phyloP scores from a whole-genome alignment of 2,329 filamentous ascomycete genomes.

The Diplodia sapinea region DNA sequence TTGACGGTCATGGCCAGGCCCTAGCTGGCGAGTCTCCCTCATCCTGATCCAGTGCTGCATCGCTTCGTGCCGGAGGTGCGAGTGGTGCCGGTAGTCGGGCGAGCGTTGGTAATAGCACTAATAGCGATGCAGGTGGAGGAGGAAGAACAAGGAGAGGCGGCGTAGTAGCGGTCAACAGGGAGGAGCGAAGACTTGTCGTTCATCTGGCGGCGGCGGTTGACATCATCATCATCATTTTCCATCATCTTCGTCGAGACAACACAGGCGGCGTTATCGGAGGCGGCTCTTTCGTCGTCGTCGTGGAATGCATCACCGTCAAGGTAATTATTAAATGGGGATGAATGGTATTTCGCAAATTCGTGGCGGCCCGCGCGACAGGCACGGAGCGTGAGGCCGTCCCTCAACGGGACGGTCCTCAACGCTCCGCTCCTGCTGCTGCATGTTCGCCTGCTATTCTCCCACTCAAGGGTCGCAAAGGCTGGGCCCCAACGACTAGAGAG shows the following conservation, averaged over 20 bases:
- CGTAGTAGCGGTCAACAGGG: neutral
- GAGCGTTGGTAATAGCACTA: neutral
- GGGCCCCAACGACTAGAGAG: neutral
- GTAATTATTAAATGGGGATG: neutral
- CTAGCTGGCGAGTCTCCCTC: conserved; percentile 26
- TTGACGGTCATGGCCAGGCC: conserved; percentile 27
- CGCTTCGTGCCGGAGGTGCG: conserved; percentile 13
- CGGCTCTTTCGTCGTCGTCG: conserved; percentile 13
- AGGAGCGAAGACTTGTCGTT: neutral
- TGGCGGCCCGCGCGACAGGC: neutral
- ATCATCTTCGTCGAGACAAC: conserved; percentile 11
- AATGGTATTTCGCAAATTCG: neutral
- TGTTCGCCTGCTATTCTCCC: neutral
- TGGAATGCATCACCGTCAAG: conserved; percentile 8
- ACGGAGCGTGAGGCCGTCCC: neutral
- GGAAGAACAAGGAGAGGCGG: neutral
- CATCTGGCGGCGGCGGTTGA: neutral
- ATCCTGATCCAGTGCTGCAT: conserved; percentile 26
- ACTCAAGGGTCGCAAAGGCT: neutral
- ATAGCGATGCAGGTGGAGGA: conserved; percentile 9
- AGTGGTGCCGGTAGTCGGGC: neutral
- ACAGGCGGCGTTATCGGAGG: neutral
- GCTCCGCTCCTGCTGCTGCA: too few species aligned
- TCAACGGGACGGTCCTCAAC: neutral
- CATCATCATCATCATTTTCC: conserved; percentile 13